Evolutionary conservation across 2,329 filamentous ascomycete genomes (phyloP).

Genomic region (Parascedosporium putredinis): DNA sequence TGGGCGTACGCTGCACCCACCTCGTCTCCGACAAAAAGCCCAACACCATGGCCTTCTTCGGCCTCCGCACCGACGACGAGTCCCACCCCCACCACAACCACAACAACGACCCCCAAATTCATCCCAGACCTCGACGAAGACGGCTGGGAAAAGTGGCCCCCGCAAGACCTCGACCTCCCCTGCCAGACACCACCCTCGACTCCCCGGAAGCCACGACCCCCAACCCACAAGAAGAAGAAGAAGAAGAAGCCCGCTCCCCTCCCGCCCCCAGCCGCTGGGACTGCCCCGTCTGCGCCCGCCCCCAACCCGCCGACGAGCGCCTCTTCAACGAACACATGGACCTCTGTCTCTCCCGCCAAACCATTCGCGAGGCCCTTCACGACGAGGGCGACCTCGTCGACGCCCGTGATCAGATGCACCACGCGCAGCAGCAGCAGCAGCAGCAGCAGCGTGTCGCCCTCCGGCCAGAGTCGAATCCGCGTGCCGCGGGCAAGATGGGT

Average conservation of each 20-base stretch:
- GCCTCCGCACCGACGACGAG: constrained; percentile 33
- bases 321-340: constrained; percentile 89
- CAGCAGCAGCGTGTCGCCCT: too few relatives aligned
- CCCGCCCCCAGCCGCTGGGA: constrained; percentile 55
- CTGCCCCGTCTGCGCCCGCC: constrained; percentile 77
- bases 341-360: constrained; percentile 73
- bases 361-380: constrained; percentile 75
- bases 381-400: constrained; percentile 22
- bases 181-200: too few relatives aligned
- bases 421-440: too few relatives aligned
- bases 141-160: constrained; percentile 59
- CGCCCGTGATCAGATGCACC: too few relatives aligned
- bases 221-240: constrained; percentile 40
- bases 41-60: constrained; percentile 71
- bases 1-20: constrained; percentile 83
- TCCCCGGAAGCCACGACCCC: constrained; percentile 10
- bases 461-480: too few relatives aligned
- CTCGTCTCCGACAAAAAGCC: constrained; percentile 77
- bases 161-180: constrained; percentile 48
- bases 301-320: constrained; percentile 64
- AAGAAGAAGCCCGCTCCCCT: constrained; percentile 26
- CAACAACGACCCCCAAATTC: too few relatives aligned
- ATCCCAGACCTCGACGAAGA: constrained; percentile 25
- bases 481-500: too few relatives aligned
- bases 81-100: constrained; percentile 8